Base-by-base conservation (phyloP, 305 asterid genomes). In the Fraxinus ornus region DNA sequence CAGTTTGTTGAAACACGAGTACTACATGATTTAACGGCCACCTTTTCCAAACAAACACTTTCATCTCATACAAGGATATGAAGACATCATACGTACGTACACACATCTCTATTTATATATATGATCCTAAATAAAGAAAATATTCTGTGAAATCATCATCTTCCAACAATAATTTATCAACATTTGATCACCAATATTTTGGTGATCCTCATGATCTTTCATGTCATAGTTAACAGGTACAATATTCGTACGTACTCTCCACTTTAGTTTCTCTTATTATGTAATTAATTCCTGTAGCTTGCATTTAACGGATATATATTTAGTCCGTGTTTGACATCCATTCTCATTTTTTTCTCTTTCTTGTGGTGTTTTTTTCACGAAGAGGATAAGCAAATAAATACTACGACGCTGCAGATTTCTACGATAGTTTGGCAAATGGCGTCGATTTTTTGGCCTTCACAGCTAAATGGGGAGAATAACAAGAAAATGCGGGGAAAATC, bases 1-100 rank as follows among this genome's bases (percentile, higher is more conserved):
- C 66, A 73, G 91, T 88, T 86, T 78, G 93, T 90, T 90, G 89
- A 82, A 83, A 82, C 92, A 90, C 85, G 90, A 82, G 76, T 82
- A 85, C 52, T 26, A 83, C 88, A 89, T 90, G 93, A 90, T 80
- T 81, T 75, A 89, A 89, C 93, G 80, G 85, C 88, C 89, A 85
- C 72, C 84, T 60, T 49, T 76, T 37, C 81, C 84, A 84, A 85
- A 79, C 85, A 85, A 80, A 78, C 70, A 5, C 52, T 83, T 39
- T 49, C 84, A 68, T 77, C 77, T 77, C 81, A 75, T 83, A 76
- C 77, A 80, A 86, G 79, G 80, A 80, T 86, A 75, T 19, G 80
- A 83, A 57, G 32, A 36, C 70, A 57, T 47, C 39, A 9, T n/a
- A n/a, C n/a, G n/a, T 77, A 81, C 62, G 17, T 39, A 41, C 22